Evolutionary conservation across 1,284 basidiomycete species (phyloP), one percentile per base, ranked within the genome.

Genomic region (Ceratorhiza oryzae-sativae): DNA sequence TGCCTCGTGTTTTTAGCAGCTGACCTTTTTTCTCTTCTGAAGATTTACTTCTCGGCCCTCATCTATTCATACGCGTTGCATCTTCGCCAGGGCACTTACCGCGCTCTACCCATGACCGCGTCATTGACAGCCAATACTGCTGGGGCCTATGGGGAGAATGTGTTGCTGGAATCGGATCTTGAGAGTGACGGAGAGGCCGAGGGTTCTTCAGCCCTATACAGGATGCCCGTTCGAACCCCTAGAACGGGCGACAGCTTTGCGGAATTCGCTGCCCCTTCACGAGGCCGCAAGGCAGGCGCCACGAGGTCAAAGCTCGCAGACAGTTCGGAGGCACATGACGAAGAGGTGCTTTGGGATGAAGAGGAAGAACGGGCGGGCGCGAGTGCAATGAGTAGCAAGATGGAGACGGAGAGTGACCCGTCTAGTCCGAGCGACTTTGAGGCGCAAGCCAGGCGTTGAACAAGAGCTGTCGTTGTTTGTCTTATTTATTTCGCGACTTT

Each of bases 11-110:
- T 36, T n/a, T 39, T 34, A 53, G 62, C 20, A 36, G 42, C 65
- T 67, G 9, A 23, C 55, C 58, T 55, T 34, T 23, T 12, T 18
- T n/a, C n/a, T n/a, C n/a, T n/a, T n/a, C n/a, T n/a, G 10, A 75
- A 98, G 96, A 85, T 97, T 75, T 99, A 98, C 84, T 96, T 98
- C 81, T 91, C 93, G 45, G 82, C 93, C 36, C 82, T 97, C 45
- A 83, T 99, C 41, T 99, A 98, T 81, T 98, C 97, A 10, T 98
- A 94, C 80, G 95, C 96, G 2, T 85, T 90, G 0, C 97, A 98
- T 80, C 89, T 99, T 56, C 92, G 96, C 45, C 91, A 92, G 77
- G 93, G 94, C 58, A 93, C 94, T 13, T 98, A 97, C 79, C 90
- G 92, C 77, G 84, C 89, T 18, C 88, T 98, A 51, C 92, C 94